Percentiles rank a stretch among this genome's conserved stretches.
phyloP scores from a whole-genome alignment of 2,329 filamentous ascomycete species.

The Sclerotiophoma versabilis region DNA sequence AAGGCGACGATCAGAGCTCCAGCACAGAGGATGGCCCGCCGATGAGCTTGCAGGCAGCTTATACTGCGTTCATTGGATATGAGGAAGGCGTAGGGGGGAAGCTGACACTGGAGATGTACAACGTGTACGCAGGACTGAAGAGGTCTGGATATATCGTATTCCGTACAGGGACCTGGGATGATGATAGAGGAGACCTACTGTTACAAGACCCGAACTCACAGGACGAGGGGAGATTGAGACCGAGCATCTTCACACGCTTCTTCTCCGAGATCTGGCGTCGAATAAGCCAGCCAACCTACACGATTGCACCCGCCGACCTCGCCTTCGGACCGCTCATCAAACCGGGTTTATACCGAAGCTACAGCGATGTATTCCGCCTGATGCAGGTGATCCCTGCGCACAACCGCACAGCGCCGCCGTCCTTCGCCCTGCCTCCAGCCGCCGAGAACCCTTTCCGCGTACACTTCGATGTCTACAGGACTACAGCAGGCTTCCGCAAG shows the following conservation, averaged over 20 bases:
- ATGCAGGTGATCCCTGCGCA: slow-evolving; percentile 77
- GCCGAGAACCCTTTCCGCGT: slow-evolving; percentile 69
- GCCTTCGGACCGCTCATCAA: slow-evolving; percentile 59
- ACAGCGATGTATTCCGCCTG: slow-evolving; percentile 74
- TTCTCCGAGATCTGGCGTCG: slow-evolving; percentile 46
- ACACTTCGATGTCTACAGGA: slow-evolving; percentile 84
- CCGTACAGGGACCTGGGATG: slow-evolving; percentile 65
- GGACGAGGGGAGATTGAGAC: slow-evolving; percentile 12
- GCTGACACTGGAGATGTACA: slow-evolving; percentile 78
- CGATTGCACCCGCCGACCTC: slow-evolving; percentile 27
- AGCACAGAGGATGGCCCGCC: slow-evolving; percentile 70
- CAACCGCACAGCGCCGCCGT: slow-evolving; percentile 59
- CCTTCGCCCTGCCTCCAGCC: slow-evolving; percentile 41
- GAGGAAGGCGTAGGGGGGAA: slow-evolving; percentile 61
- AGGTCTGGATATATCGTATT: slow-evolving; percentile 82
- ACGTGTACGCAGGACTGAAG: slow-evolving; percentile 85
- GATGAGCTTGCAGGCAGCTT: slow-evolving; percentile 89
- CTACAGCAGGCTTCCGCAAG: slow-evolving; percentile 73
- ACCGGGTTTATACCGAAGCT: slow-evolving; percentile 62
- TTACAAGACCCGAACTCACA: slow-evolving; percentile 7
- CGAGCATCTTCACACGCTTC: slow-evolving; percentile 43
- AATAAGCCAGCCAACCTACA: slow-evolving; percentile 31
- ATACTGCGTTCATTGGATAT: slow-evolving; percentile 79
- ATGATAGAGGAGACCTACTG: slow-evolving; percentile 34
- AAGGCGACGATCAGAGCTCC: slow-evolving; percentile 34